These are phyloP conservation scores for Xylaria telfairii DNA, from an alignment of 495 filamentous ascomycete species.

Conservation along the genomic window DNA sequence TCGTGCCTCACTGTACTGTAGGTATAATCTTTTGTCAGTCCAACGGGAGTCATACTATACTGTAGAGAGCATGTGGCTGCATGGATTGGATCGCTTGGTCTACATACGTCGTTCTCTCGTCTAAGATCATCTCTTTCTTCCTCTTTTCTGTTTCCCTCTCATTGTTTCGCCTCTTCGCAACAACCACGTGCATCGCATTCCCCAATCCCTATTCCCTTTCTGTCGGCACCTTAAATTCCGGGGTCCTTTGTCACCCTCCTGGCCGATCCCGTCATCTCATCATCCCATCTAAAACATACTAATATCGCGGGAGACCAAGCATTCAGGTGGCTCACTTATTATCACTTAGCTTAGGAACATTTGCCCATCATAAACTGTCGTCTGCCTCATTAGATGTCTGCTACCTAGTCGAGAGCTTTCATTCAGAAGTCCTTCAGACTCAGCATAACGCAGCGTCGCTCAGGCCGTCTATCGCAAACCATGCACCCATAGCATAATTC, in stretches of 20 bases:
- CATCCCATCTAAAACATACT: not conserved
- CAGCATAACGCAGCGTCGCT: not conserved
- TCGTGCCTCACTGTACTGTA: too few relatives aligned
- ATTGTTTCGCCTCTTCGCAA: conserved; percentile 1
- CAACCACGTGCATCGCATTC: not conserved
- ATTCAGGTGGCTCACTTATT: not conserved
- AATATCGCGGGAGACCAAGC: not conserved
- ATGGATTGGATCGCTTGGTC: not conserved
- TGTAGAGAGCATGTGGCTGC: not conserved
- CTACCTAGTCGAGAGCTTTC: not conserved
- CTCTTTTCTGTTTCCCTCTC: not conserved
- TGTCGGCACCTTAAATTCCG: not conserved
- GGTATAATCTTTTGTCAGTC: conserved; percentile 6
- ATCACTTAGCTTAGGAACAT: not conserved
- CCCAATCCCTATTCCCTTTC: conserved; percentile 6
- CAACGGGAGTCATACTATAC: not conserved
- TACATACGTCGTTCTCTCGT: not conserved
- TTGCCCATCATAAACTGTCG: not conserved
- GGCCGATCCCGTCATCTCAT: not conserved
- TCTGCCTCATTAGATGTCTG: not conserved
- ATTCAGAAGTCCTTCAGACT: not conserved
- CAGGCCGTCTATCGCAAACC: not conserved
- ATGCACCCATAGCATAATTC: too few relatives aligned
- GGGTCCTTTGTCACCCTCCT: conserved; percentile 4
- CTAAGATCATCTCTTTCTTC: not conserved